Evolutionary conservation across 2,329 filamentous ascomycete genomes (phyloP).

Genomic region (Clarireedia sp.): DNA sequence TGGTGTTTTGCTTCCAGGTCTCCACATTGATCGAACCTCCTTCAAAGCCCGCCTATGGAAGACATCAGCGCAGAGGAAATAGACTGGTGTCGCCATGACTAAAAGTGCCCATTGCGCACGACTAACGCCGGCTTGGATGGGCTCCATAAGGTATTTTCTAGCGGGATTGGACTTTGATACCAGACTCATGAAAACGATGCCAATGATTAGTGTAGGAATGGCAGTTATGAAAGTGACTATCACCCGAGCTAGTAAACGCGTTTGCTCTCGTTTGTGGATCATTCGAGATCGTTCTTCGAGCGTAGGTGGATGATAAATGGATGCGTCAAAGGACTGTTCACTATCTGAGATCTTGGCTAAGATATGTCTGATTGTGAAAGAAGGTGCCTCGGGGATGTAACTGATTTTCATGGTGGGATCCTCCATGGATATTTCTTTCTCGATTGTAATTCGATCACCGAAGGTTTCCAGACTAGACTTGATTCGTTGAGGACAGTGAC

Average conservation of each 20-base stretch:
- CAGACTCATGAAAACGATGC: constrained; percentile 85
- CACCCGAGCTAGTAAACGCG: constrained; percentile 60
- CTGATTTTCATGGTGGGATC: constrained; percentile 61
- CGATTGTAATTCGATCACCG: constrained; percentile 39
- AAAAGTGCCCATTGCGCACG: constrained; percentile 74
- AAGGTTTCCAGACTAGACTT: constrained; percentile 46
- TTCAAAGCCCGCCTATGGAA: constrained; percentile 76
- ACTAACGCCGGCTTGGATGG: constrained; percentile 63
- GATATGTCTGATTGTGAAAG: constrained; percentile 69
- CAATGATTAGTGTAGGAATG: constrained; percentile 79
- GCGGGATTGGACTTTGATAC: constrained; percentile 50
- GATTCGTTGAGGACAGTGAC: constrained; percentile 58
- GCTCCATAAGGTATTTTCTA: constrained; percentile 63
- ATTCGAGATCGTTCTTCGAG: constrained; percentile 72
- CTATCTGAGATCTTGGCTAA: constrained; percentile 57
- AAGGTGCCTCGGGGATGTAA: constrained; percentile 61
- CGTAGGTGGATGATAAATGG: constrained; percentile 71
- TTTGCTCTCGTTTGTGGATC: constrained; percentile 64
- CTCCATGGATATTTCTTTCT: constrained; percentile 47
- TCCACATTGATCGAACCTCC: constrained; percentile 72
- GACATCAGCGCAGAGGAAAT: constrained; percentile 76
- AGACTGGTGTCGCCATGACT: constrained; percentile 75
- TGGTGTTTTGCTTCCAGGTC: constrained; percentile 63
- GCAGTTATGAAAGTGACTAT: constrained; percentile 60
- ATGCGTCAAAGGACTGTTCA: constrained; percentile 58